Evolutionary conservation across 257 asterid genomes (phyloP), one percentile per base, ranked within the genome.

Genomic region (Paulownia fortunei): DNA sequence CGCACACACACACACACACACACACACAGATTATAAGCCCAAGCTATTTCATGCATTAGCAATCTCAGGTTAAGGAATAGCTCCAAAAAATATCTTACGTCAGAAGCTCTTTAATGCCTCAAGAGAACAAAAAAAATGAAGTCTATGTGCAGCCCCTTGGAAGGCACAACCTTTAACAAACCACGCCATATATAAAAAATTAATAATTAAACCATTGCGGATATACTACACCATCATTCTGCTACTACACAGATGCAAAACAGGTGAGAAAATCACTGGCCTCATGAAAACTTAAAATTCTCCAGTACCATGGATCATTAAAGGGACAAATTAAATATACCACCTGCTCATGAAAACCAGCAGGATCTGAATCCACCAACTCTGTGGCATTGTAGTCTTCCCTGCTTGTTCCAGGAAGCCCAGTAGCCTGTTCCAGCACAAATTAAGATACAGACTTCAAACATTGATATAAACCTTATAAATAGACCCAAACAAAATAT

Each of bases 281-380:
- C 61, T 60, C 60, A 65, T 11, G 23, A 56, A 36, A 69, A 26
- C 27, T 21, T 13, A 39, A 42, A 9, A 36, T 7, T n/a, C 49
- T 19, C 19, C 36, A 6, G 24, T 21, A 69, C 39, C 32, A 42
- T 23, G 8, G 8, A 51, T 4, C 24, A 52, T 15, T 21, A 42
- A 70, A 39, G 18, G 34, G 41, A 13, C 19, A 64, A 74, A 41
- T 13, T 47, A 62, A 13, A 62, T 19, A 12, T 6, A 32, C 73
- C 76, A 95, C 99, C 98, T 93, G 96, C 59, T 88, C 96, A 4
- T 83, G 88, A 76, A 96, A 88, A 72, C 88, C 92, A 79, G 91
- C 88, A 73, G 96, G 88, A 80, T 93, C 99, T 39, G 97, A 77
- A 74, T 96, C 97, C 55, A 82, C 79, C 49, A 81, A 69, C 62